Evolutionary conservation across 1,139 yeast genomes (phyloP).

Genomic region (Pichia sp.): DNA sequence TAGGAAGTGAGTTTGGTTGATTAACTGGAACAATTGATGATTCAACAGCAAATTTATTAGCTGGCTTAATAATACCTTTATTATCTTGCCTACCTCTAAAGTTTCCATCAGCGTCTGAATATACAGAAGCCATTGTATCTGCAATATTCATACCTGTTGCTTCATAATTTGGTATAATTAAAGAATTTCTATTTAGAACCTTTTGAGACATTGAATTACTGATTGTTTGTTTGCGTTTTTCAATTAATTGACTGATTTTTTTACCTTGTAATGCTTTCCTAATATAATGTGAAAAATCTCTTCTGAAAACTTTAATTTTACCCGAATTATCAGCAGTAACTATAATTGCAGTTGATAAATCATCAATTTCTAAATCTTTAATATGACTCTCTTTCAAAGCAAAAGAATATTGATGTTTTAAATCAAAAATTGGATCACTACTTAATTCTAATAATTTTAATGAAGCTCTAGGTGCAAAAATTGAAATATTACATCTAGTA

Average conservation of each 20-base stretch:
- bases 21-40: conserved; percentile 1
- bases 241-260: conserved; percentile 8
- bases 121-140: conserved; percentile 12
- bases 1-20: background rate
- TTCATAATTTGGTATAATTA: conserved; percentile 8
- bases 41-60: conserved; percentile 12
- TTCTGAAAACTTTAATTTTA: conserved; percentile 66
- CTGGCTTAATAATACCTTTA: conserved; percentile 8
- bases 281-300: conserved; percentile 56
- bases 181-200: conserved; percentile 8
- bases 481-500: conserved; percentile 65
- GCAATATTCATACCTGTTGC: conserved; percentile 7
- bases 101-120: background rate
- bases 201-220: conserved; percentile 1
- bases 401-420: conserved; percentile 34
- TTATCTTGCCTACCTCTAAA: conserved; percentile 7
- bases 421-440: conserved; percentile 72
- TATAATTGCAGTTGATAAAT: conserved; percentile 44
- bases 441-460: conserved; percentile 60
- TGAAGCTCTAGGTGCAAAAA: conserved; percentile 75
- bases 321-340: conserved; percentile 78
- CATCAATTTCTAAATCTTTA: conserved; percentile 28
- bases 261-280: conserved; percentile 26
- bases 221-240: background rate
- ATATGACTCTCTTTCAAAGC: conserved; percentile 8